These are phyloP conservation scores for Byssothecium circinans DNA, from an alignment of 2,329 filamentous ascomycete species.

Conservation along the genomic window DNA sequence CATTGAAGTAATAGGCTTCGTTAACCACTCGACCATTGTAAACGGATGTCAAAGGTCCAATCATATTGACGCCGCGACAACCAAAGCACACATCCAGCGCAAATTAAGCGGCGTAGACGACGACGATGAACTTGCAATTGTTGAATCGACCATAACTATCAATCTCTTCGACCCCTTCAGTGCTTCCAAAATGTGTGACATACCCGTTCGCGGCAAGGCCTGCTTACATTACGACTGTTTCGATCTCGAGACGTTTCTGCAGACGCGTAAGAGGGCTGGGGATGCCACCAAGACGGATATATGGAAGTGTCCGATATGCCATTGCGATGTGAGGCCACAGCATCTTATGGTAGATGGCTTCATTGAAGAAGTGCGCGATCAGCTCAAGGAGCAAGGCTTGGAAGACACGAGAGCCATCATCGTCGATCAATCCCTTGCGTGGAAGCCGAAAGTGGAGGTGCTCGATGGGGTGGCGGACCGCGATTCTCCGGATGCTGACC, in stretches of 20 bases:
- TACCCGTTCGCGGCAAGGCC: slow-evolving; percentile 68
- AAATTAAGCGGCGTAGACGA: slow-evolving; percentile 54
- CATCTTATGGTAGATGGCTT: slow-evolving; percentile 75
- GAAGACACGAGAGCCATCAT: slow-evolving; percentile 62
- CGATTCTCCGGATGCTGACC: slow-evolving; percentile 12
- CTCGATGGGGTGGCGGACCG: slow-evolving; percentile 16
- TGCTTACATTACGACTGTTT: slow-evolving; percentile 88
- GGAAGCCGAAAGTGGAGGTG: slow-evolving; percentile 56
- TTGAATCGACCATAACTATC: slow-evolving; percentile 46
- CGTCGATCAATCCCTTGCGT: slow-evolving; percentile 65
- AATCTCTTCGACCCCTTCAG: slow-evolving; percentile 52
- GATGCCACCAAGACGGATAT: slow-evolving; percentile 58
- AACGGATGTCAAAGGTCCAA: slow-evolving; percentile 19
- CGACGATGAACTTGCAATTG: slow-evolving; percentile 56
- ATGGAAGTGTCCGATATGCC: slow-evolving; percentile 88
- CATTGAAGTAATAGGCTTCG: slow-evolving; percentile 68
- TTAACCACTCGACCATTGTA: slow-evolving; percentile 46
- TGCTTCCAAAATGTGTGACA: slow-evolving; percentile 58
- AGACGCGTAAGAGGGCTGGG: slow-evolving; percentile 34
- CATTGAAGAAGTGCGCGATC: slow-evolving; percentile 62
- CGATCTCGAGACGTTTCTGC: slow-evolving; percentile 80
- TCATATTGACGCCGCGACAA: slow-evolving; percentile 51
- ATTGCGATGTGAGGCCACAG: slow-evolving; percentile 72
- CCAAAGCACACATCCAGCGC: slow-evolving; percentile 60
- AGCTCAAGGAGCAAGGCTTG: slow-evolving; percentile 54